Conservation (phyloP, 371 early-diverging fungal species). For the Conidiobolus incongruus region DNA sequence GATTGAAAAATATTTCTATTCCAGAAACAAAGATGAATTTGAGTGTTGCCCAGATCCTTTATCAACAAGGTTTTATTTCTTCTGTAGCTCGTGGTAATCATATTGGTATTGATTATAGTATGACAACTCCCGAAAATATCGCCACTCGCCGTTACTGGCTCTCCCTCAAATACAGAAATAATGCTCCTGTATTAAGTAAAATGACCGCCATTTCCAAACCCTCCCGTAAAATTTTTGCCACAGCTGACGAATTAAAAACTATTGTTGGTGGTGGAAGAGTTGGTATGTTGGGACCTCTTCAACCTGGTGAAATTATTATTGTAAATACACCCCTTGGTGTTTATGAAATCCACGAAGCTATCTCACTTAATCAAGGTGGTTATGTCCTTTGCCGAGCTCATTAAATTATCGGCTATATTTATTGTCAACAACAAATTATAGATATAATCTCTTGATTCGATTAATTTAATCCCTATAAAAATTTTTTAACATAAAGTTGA, state of each 20-base stretch:
- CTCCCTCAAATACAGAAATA: slow-evolving; percentile 74
- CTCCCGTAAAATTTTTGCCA: slow-evolving; percentile 53
- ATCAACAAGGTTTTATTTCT: slow-evolving; percentile 77
- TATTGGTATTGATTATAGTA: slow-evolving; percentile 47
- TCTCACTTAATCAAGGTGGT: slow-evolving; percentile 66
- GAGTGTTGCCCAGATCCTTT: slow-evolving; percentile 62
- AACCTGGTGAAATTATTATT: slow-evolving; percentile 80
- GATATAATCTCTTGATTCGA: too few species aligned
- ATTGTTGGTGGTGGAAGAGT: slow-evolving; percentile 44
- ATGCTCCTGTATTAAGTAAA: slow-evolving; percentile 45
- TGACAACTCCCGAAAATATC: slow-evolving; percentile 59
- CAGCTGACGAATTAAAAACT: slow-evolving; percentile 49
- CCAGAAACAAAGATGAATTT: slow-evolving; percentile 79
- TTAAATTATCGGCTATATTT: too few species aligned
- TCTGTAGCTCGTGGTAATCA: slow-evolving; percentile 58
- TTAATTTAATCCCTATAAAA: too few species aligned
- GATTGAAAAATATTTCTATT: slow-evolving; percentile 58
- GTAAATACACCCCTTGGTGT: slow-evolving; percentile 75
- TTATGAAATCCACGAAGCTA: slow-evolving; percentile 74
- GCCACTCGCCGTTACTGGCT: slow-evolving; percentile 83
- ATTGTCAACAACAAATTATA: too few species aligned
- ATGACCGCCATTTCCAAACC: slow-evolving; percentile 64
- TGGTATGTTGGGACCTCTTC: slow-evolving; percentile 52
- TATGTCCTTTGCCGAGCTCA: slow-evolving; percentile 58
- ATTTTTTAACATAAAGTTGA: too few species aligned